Percentiles rank a stretch among this genome's conserved stretches.
Conservation (phyloP, 2,329 filamentous ascomycete species). For the Penicillium rolfsii region DNA sequence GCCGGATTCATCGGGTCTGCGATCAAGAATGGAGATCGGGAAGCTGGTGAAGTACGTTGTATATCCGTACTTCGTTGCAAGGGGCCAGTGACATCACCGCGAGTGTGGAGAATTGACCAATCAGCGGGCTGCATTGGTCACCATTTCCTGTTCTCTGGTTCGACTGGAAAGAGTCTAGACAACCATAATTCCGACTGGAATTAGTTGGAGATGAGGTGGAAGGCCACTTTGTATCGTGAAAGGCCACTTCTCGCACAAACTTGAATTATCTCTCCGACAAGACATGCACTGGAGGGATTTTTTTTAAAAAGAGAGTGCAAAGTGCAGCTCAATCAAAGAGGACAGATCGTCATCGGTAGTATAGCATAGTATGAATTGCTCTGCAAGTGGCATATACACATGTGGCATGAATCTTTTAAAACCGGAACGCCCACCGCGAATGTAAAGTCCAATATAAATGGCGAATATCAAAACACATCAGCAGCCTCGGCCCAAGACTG, state of each 20-base stretch:
- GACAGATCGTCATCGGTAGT: background rate
- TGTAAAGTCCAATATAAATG: constrained; percentile 15
- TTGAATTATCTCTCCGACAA: too few species aligned
- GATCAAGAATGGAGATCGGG: background rate
- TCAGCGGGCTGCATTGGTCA: constrained; percentile 21
- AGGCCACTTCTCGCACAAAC: too few species aligned
- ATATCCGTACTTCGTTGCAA: too few species aligned
- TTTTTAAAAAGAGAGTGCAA: too few species aligned
- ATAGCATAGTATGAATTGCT: constrained; percentile 2
- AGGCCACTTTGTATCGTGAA: background rate
- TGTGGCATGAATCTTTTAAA: constrained; percentile 1
- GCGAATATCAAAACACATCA: constrained; percentile 11
- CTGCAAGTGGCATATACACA: constrained; percentile 6
- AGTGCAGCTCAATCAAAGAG: background rate
- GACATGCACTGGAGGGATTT: too few species aligned
- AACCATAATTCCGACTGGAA: background rate
- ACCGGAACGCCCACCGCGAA: constrained; percentile 27
- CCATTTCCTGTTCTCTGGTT: constrained; percentile 11
- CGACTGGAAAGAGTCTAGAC: background rate
- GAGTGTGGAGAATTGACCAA: constrained; percentile 15
- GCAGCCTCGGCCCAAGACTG: background rate
- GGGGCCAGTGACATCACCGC: constrained; percentile 23
- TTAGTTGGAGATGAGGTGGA: background rate
- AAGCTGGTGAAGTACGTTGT: background rate
- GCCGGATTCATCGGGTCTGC: background rate